phyloP scores from a whole-genome alignment of 1,139 yeast species.

The Zygoascus hellenicus region DNA sequence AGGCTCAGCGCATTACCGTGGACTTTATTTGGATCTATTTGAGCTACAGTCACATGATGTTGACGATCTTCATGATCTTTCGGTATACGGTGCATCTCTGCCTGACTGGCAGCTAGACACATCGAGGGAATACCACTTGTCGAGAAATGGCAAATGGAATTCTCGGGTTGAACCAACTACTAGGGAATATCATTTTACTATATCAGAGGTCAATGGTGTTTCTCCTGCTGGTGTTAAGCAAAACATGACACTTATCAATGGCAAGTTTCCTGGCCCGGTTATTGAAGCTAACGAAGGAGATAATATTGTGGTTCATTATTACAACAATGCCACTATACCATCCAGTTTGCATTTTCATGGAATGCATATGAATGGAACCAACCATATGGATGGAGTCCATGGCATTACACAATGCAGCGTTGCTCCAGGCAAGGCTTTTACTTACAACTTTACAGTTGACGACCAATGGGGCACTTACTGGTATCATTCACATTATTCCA shows the following conservation, averaged over 20 bases:
- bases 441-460: constrained; percentile 57
- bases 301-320: constrained; percentile 51
- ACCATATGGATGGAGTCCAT: constrained; percentile 76
- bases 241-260: constrained; percentile 63
- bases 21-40: constrained; percentile 1
- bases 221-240: constrained; percentile 63
- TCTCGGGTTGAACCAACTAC: constrained; percentile 16
- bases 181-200: constrained; percentile 52
- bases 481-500: constrained; percentile 82
- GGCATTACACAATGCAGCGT: constrained; percentile 78
- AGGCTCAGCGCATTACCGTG: neutral
- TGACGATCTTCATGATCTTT: constrained; percentile 6
- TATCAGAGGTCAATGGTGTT: constrained; percentile 49
- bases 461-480: constrained; percentile 74
- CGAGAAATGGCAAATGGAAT: constrained; percentile 21
- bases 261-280: constrained; percentile 74
- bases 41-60: constrained; percentile 4
- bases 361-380: constrained; percentile 58
- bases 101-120: constrained; percentile 31
- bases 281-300: constrained; percentile 64
- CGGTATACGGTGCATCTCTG: constrained; percentile 21
- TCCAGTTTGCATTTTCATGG: constrained; percentile 84
- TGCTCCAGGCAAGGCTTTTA: constrained; percentile 62
- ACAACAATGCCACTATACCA: constrained; percentile 57
- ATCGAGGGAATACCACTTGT: constrained; percentile 25